Percentiles rank a stretch among this genome's conserved stretches.
phyloP scores from a whole-genome alignment of 108 stramenopile genomes.

The Schizochytrium sp. region DNA sequence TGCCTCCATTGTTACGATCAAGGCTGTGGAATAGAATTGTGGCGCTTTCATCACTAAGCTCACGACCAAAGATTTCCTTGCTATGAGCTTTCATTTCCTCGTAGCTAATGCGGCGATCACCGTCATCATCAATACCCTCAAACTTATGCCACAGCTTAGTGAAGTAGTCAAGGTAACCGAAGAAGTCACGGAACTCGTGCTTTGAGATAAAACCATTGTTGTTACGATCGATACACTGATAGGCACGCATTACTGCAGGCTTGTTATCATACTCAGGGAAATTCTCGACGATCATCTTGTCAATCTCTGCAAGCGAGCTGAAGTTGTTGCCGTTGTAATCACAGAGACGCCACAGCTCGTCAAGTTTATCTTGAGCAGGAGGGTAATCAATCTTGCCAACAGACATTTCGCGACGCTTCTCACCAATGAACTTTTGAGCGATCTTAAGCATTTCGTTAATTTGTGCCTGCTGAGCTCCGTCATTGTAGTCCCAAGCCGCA shows the following conservation, averaged over 20 bases:
- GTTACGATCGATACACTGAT: constrained; percentile 52
- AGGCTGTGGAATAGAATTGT: constrained; percentile 39
- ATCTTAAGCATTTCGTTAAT: constrained; percentile 33
- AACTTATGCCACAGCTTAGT: constrained; percentile 54
- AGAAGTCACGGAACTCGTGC: constrained; percentile 57
- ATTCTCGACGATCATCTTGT: constrained; percentile 34
- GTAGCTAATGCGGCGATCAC: constrained; percentile 38
- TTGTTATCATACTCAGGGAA: constrained; percentile 64
- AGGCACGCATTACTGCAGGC: constrained; percentile 61
- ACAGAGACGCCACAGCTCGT: constrained; percentile 20
- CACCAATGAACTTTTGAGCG: constrained; percentile 47
- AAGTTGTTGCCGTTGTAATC: constrained; percentile 61
- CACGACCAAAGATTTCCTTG: constrained; percentile 60
- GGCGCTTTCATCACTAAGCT: constrained; percentile 52
- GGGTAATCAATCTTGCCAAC: constrained; percentile 61
- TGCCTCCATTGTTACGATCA: constrained; percentile 59
- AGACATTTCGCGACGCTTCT: constrained; percentile 24
- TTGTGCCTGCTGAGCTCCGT: constrained; percentile 9
- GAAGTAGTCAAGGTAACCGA: constrained; percentile 56
- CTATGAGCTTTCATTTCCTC: constrained; percentile 42
- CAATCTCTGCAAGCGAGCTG: constrained; percentile 59
- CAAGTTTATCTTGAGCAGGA: not conserved
- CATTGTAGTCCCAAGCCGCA: constrained; percentile 30
- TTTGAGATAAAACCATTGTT: constrained; percentile 58
- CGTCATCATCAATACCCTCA: constrained; percentile 39